Percentiles rank a stretch among this genome's conserved stretches.
These are phyloP conservation scores for Triticum aestivum DNA, from an alignment of 176 grass and related monocot species.

Conservation along the genomic window DNA sequence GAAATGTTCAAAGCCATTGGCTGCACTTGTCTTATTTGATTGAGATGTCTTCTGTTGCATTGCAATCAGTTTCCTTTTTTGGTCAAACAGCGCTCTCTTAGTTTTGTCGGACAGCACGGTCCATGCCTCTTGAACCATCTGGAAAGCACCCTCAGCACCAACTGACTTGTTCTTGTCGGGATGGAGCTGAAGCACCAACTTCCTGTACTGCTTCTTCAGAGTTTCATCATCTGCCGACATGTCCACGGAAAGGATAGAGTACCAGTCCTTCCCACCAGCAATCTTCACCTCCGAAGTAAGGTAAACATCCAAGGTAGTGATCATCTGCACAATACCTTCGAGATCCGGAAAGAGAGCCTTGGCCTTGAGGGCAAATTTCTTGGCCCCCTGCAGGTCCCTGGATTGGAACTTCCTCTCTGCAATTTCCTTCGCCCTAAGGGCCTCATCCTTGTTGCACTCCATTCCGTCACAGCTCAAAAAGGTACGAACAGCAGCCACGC, in stretches of 20 bases:
- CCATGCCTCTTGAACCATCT: slow-evolving; percentile 33
- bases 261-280: slow-evolving; percentile 38
- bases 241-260: slow-evolving; percentile 38
- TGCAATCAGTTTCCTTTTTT: slow-evolving; percentile 23
- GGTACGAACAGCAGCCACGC: not conserved
- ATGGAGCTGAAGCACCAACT: slow-evolving; percentile 32
- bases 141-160: slow-evolving; percentile 43
- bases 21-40: not conserved
- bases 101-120: slow-evolving; percentile 39
- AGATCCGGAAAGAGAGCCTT: slow-evolving; percentile 37
- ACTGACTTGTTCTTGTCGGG: slow-evolving; percentile 40
- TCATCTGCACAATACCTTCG: slow-evolving; percentile 40
- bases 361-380: slow-evolving; percentile 43
- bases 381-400: slow-evolving; percentile 41
- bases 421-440: slow-evolving; percentile 39
- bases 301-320: slow-evolving; percentile 37
- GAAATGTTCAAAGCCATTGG: slow-evolving; percentile 21
- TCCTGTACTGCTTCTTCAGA: slow-evolving; percentile 22
- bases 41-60: slow-evolving; percentile 6
- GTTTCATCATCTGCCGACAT: slow-evolving; percentile 12
- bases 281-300: slow-evolving; percentile 32
- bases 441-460: slow-evolving; percentile 52
- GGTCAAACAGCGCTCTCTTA: slow-evolving; percentile 27
- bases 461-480: not conserved
- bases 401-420: slow-evolving; percentile 35